These are phyloP conservation scores for Diaporthe sp. DNA, from an alignment of 2,329 filamentous ascomycete genomes.

Conservation along the genomic window DNA sequence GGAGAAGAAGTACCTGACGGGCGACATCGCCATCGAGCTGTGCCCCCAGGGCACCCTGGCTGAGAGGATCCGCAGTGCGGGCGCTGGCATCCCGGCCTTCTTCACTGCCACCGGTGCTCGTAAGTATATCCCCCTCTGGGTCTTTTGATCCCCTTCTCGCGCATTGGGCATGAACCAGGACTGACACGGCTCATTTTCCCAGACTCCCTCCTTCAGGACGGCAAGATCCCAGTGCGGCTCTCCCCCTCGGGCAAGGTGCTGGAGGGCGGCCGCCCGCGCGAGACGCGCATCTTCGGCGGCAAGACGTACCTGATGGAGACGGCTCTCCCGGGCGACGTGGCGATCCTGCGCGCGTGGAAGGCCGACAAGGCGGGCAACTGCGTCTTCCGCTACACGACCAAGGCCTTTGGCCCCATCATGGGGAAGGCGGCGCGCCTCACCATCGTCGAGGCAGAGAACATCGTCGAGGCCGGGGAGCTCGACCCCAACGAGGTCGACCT, in stretches of 20 bases:
- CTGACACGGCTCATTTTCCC: slow-evolving; percentile 29
- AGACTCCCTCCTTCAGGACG: slow-evolving; percentile 75
- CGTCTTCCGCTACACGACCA: slow-evolving; percentile 82
- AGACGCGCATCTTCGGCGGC: slow-evolving; percentile 79
- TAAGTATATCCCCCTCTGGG: slow-evolving; percentile 47
- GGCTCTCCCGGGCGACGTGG: slow-evolving; percentile 79
- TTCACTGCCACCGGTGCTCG: slow-evolving; percentile 80
- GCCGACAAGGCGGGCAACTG: slow-evolving; percentile 83
- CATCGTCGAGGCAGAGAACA: slow-evolving; percentile 87
- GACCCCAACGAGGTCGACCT: slow-evolving; percentile 80
- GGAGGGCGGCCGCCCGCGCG: slow-evolving; percentile 72
- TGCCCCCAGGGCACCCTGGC: slow-evolving; percentile 82
- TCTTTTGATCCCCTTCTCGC: neutral
- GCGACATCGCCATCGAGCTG: slow-evolving; percentile 79
- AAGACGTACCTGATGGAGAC: slow-evolving; percentile 82
- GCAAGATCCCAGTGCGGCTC: slow-evolving; percentile 73
- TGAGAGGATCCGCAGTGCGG: slow-evolving; percentile 77
- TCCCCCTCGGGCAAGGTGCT: slow-evolving; percentile 69
- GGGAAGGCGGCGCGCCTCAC: slow-evolving; percentile 82
- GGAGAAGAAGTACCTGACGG: slow-evolving; percentile 79
- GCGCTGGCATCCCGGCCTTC: slow-evolving; percentile 83
- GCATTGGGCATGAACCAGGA: neutral
- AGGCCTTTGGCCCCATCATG: slow-evolving; percentile 80
- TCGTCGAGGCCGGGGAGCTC: slow-evolving; percentile 80
- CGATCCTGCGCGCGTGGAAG: slow-evolving; percentile 81